Evolutionary conservation across 2,329 filamentous ascomycete genomes (phyloP), one percentile per base, ranked within the genome.

Genomic region (Orbilia javanica): DNA sequence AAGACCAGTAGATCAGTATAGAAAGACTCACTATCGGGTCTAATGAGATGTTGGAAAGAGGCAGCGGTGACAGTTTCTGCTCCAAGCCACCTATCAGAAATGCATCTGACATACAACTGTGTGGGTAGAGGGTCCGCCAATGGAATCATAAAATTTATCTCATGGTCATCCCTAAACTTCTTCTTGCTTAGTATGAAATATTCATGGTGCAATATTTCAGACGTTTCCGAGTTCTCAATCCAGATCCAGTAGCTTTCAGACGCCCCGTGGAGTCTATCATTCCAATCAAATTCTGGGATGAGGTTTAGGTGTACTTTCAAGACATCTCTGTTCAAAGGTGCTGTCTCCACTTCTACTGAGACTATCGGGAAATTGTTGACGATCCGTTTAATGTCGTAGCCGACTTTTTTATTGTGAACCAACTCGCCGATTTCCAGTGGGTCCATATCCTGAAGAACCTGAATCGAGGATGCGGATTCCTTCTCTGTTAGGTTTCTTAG

Each of bases 211-310:
- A 97, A 98, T 46, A 99, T 98, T 84, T 98, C 94, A 0, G 93
- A 94, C 0, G 94, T 97, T 82, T 98, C 96, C 0, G 95, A 97
- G 83, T 98, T 97, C 84, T 99, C 96, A 2, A 99, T 95, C 96
- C 96, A 99, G 73, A 99, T 92, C 89, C 96, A 99, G 85, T 96
- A 99, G 3, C 95, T 95, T 82, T 99, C 96, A 0, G 95, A 97
- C 1, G 91, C 93, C 18, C 96, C 96, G 82, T 99, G 94, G 75
- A 97, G 89, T 55, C 92, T 90, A 81, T 98, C 95, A 81, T 97
- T 97, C 96, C 96, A 99, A 42, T 87, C 87, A 83, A 99, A 99
- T 64, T 98, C 94, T 0, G 96, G 93, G 1, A 91, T 93, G 18
- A 99, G 88, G 81, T 88, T 93, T 0, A 99, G 88, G 82, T 92